phyloP scores from a whole-genome alignment of 2,329 filamentous ascomycete species.

The Epichloe sp. region DNA sequence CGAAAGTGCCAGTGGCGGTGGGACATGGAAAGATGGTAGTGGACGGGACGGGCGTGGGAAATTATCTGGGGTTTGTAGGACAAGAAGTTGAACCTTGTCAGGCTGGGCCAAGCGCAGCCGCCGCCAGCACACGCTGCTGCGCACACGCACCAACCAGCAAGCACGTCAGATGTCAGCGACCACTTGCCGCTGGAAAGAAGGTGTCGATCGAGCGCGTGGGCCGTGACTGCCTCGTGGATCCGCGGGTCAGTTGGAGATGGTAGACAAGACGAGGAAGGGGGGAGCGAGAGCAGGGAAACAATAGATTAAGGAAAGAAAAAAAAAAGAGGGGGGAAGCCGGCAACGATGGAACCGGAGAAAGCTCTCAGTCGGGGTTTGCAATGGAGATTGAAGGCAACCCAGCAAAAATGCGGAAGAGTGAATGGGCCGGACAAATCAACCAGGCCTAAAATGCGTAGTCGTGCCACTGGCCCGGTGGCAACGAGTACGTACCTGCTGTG shows the following conservation, averaged over 20 bases:
- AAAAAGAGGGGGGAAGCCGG: neutral
- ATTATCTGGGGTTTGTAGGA: constrained; percentile 15
- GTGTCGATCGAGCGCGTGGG: constrained; percentile 3
- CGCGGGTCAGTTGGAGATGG: constrained; percentile 1
- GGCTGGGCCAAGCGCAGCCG: constrained; percentile 9
- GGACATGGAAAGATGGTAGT: constrained; percentile 17
- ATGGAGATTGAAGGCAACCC: constrained; percentile 3
- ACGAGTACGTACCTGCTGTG: constrained; percentile 1
- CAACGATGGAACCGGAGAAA: constrained; percentile 1
- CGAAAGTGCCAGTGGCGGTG: constrained; percentile 8
- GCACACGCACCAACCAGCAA: neutral
- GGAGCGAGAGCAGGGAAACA: neutral
- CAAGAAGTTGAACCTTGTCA: constrained; percentile 8
- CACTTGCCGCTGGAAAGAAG: neutral
- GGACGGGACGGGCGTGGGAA: constrained; percentile 11
- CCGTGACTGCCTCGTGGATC: constrained; percentile 7
- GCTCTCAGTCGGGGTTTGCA: constrained; percentile 4
- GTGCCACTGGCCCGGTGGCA: neutral
- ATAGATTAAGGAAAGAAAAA: neutral
- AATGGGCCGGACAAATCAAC: constrained; percentile 4
- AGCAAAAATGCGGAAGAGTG: constrained; percentile 5
- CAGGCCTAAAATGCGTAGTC: neutral
- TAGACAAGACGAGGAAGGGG: constrained; percentile 1
- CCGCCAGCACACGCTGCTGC: constrained; percentile 6
- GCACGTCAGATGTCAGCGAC: neutral